These are phyloP conservation scores for Chlorella variabilis DNA, from an alignment of 163 green algal species.

Conservation along the genomic window DNA sequence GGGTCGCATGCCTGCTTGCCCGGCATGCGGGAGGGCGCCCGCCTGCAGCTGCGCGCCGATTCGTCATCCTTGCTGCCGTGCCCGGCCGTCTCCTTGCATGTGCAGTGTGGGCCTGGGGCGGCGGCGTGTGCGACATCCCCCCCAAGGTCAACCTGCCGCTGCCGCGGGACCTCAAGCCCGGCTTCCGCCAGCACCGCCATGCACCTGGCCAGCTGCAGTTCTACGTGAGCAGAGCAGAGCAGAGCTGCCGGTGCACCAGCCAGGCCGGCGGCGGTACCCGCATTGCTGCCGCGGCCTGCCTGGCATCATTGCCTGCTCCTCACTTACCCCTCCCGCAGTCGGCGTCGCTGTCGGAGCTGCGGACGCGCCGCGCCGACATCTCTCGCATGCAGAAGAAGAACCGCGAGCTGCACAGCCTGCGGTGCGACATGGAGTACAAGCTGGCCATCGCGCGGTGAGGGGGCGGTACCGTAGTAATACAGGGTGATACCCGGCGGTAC, in stretches of 20 bases:
- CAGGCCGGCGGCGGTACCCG: no score
- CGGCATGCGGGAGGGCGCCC: no score
- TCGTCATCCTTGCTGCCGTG: no score
- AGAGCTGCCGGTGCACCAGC: no score
- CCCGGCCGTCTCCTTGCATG: no score
- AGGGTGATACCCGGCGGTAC: no score
- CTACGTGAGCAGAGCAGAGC: constrained; percentile 17
- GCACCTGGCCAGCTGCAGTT: constrained; percentile 23
- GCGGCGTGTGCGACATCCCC: constrained; percentile 48
- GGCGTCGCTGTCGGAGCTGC: constrained; percentile 13
- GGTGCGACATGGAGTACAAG: constrained; percentile 71
- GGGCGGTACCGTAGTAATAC: background rate
- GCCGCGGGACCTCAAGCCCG: background rate
- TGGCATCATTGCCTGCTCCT: background rate
- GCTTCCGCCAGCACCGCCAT: constrained; percentile 30
- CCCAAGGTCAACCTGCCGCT: constrained; percentile 28
- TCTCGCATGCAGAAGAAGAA: constrained; percentile 45
- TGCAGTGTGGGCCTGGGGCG: constrained; percentile 47
- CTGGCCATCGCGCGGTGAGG: constrained; percentile 52
- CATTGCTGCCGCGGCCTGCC: no score
- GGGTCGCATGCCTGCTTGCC: no score
- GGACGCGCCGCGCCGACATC: constrained; percentile 4
- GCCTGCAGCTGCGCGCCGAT: no score
- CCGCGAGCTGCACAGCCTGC: constrained; percentile 64
- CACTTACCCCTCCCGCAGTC: background rate